phyloP scores from a whole-genome alignment of 768 basidiomycete species.

The Hericium coralloides region DNA sequence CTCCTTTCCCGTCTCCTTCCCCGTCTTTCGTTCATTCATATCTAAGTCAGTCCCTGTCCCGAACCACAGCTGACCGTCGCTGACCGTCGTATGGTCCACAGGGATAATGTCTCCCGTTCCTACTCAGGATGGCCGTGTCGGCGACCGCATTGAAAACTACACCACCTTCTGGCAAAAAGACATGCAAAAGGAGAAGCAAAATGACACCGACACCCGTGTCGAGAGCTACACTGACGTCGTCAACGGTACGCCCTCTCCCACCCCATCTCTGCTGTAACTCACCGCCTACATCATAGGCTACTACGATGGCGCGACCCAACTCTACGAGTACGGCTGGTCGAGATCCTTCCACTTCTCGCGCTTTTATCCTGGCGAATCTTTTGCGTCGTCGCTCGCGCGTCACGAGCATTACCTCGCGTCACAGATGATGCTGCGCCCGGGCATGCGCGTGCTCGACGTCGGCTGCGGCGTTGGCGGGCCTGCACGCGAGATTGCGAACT shows the following conservation, averaged over 20 bases:
- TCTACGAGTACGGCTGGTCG: conserved; percentile 94
- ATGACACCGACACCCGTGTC: conserved; percentile 64
- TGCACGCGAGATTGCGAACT: conserved; percentile 89
- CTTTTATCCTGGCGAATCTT: conserved; percentile 87
- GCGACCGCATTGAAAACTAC: conserved; percentile 76
- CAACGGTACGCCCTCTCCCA: conserved; percentile 51
- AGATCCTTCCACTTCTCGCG: conserved; percentile 95
- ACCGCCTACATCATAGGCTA: conserved; percentile 48
- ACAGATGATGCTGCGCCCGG: conserved; percentile 74
- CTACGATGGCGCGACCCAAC: conserved; percentile 92
- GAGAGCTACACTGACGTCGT: conserved; percentile 88
- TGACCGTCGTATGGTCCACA: neutral
- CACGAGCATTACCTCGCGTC: conserved; percentile 97
- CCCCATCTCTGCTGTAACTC: neutral
- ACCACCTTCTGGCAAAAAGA: conserved; percentile 90
- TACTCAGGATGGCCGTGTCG: conserved; percentile 22
- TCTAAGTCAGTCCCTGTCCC: neutral
- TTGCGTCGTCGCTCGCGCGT: conserved; percentile 70
- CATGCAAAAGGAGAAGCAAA: conserved; percentile 52
- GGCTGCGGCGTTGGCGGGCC: conserved; percentile 98
- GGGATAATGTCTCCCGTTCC: conserved; percentile 10
- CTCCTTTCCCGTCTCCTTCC: neutral
- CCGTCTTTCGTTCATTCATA: neutral
- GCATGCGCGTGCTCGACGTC: conserved; percentile 96
- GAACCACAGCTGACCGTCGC: neutral